Conservation (phyloP, 805 yeast genomes). For the Kluyveromyces lactis region DNA sequence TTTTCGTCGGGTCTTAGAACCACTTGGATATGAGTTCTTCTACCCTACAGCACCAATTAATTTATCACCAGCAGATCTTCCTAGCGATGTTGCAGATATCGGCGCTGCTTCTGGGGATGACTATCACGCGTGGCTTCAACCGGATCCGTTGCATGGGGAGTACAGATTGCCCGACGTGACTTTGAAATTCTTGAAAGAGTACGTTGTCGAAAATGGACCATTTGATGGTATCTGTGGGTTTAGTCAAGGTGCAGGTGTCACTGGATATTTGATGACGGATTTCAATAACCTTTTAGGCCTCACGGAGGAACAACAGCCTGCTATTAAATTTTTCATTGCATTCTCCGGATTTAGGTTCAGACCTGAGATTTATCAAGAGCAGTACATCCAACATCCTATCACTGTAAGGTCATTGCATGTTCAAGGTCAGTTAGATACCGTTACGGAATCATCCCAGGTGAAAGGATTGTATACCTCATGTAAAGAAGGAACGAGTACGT, state of each 20-base stretch:
- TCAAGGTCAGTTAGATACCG: conserved; percentile 82
- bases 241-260: conserved; percentile 91
- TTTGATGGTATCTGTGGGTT: conserved; percentile 83
- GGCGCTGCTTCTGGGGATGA: conserved; percentile 25
- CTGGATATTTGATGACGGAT: conserved; percentile 54
- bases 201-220: conserved; percentile 55
- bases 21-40: conserved; percentile 52
- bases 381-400: conserved; percentile 24
- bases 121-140: conserved; percentile 61
- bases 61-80: conserved; percentile 54
- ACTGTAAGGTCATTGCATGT: conserved; percentile 58
- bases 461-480: conserved; percentile 47
- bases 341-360: conserved; percentile 55
- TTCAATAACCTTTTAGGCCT: conserved; percentile 37
- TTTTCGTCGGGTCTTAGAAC: conserved; percentile 58
- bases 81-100: conserved; percentile 37
- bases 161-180: conserved; percentile 30
- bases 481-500: conserved; percentile 34
- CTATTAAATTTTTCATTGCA: conserved; percentile 59
- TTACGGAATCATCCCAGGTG: conserved; percentile 68
- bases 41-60: conserved; percentile 72
- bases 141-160: conserved; percentile 32
- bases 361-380: conserved; percentile 25
- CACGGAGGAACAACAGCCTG: conserved; percentile 34
- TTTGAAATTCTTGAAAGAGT: conserved; percentile 35